Evolutionary conservation across 2,329 filamentous ascomycete genomes (phyloP).

Genomic region (Stachybotrys chlorohalonatus): DNA sequence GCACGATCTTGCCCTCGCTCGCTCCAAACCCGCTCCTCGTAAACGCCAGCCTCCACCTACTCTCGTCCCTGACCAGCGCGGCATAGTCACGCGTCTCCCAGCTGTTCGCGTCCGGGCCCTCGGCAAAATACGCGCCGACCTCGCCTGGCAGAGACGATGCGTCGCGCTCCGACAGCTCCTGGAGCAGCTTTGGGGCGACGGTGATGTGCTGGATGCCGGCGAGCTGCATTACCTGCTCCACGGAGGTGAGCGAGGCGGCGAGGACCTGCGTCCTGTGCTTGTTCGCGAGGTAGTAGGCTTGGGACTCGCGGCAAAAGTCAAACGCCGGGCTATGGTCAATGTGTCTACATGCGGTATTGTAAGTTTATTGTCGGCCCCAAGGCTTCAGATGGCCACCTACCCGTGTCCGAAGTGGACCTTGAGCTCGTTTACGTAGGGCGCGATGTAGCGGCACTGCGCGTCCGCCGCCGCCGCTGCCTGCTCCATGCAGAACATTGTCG

Average conservation of each 20-base stretch:
- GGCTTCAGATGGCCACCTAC: constrained; percentile 14
- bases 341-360: constrained; percentile 23
- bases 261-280: constrained; percentile 39
- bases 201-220: constrained; percentile 52
- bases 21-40: constrained; percentile 34
- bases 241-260: constrained; percentile 47
- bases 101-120: constrained; percentile 17
- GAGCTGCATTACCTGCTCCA: constrained; percentile 48
- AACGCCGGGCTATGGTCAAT: constrained; percentile 40
- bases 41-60: constrained; percentile 41
- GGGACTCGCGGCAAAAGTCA: constrained; percentile 38
- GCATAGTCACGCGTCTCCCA: constrained; percentile 14
- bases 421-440: constrained; percentile 58
- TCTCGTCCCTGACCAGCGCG: constrained; percentile 26
- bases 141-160: constrained; percentile 18
- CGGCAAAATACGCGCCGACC: constrained; percentile 18
- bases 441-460: constrained; percentile 51
- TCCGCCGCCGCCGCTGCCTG: constrained; percentile 51
- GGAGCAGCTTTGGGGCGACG: constrained; percentile 43
- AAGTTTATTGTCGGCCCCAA: constrained; percentile 3
- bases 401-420: constrained; percentile 49
- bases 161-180: constrained; percentile 30
- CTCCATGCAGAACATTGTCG: constrained; percentile 52
- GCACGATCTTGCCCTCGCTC: constrained; percentile 39
- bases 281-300: constrained; percentile 39